Conservation (phyloP, 352 stramenopile genomes). For the Pythium aristosporum region DNA sequence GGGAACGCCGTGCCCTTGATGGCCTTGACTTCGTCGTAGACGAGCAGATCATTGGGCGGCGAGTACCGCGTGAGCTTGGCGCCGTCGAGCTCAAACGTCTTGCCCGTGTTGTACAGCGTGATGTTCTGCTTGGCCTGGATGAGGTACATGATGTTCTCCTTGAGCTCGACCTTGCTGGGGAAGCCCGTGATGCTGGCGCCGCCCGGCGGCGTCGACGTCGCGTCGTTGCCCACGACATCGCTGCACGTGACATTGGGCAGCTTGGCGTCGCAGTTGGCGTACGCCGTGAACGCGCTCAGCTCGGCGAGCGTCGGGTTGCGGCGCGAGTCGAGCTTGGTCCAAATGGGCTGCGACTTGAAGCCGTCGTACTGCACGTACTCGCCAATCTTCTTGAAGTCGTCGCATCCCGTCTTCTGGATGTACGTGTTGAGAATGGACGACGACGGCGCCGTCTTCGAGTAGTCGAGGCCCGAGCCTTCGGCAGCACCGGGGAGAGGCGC, state of each 20-base stretch:
- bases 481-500: slow-evolving; percentile 56
- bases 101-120: slow-evolving; percentile 39
- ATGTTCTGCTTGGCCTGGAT: slow-evolving; percentile 50
- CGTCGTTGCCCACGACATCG: slow-evolving; percentile 51
- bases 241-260: slow-evolving; percentile 57
- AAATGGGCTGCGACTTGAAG: slow-evolving; percentile 41
- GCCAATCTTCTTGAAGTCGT: slow-evolving; percentile 54
- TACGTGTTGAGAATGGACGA: slow-evolving; percentile 38
- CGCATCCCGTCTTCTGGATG: slow-evolving; percentile 64
- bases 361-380: slow-evolving; percentile 71
- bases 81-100: slow-evolving; percentile 35
- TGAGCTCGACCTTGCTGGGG: slow-evolving; percentile 31
- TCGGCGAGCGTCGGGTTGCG: slow-evolving; percentile 64
- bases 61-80: slow-evolving; percentile 53
- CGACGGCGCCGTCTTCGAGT: slow-evolving; percentile 34
- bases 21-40: slow-evolving; percentile 29
- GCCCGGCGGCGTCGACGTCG: slow-evolving; percentile 34
- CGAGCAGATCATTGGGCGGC: slow-evolving; percentile 40
- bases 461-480: slow-evolving; percentile 63
- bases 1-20: slow-evolving; percentile 44
- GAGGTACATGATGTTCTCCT: slow-evolving; percentile 40
- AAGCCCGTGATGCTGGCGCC: slow-evolving; percentile 54
- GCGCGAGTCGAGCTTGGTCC: slow-evolving; percentile 46
- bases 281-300: slow-evolving; percentile 47
- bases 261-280: slow-evolving; percentile 54